Evolutionary conservation across 2,329 filamentous ascomycete genomes (phyloP).

Genomic region (Metarhizium guizhouense): DNA sequence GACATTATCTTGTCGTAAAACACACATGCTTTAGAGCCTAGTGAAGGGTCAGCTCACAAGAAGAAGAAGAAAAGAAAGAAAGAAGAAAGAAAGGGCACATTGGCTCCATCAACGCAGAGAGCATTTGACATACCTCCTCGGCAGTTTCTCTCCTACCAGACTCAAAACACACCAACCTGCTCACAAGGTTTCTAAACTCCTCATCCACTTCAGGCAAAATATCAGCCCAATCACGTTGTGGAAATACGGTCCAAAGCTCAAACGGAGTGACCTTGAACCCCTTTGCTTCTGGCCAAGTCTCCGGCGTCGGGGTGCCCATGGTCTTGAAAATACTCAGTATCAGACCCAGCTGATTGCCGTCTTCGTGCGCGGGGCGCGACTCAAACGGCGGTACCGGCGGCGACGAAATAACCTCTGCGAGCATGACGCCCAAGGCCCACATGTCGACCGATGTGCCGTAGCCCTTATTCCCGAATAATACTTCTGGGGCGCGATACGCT

Average conservation of each 20-base stretch:
- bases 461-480: conserved; percentile 70
- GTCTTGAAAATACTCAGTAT: conserved; percentile 91
- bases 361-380: conserved; percentile 59
- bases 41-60: not conserved
- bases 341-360: conserved; percentile 85
- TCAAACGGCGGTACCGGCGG: conserved; percentile 65
- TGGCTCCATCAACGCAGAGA: not conserved
- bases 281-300: conserved; percentile 73
- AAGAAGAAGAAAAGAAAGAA: not conserved
- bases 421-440: conserved; percentile 79
- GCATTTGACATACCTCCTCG: conserved; percentile 23
- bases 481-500: conserved; percentile 81
- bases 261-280: conserved; percentile 69
- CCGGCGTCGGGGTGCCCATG: conserved; percentile 73
- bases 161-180: conserved; percentile 62
- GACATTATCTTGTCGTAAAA: not conserved
- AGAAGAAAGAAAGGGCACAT: no score
- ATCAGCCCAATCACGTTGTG: conserved; percentile 55
- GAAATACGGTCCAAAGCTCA: conserved; percentile 77
- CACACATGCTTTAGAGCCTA: not conserved
- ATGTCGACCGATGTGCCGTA: conserved; percentile 74
- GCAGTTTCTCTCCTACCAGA: conserved; percentile 57
- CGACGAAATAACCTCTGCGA: conserved; percentile 61
- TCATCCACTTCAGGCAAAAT: conserved; percentile 55
- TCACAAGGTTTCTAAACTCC: conserved; percentile 56